Evolutionary conservation across 129 eudicot genomes (phyloP), one percentile per base, ranked within the genome.

Genomic region (Deinandra increscens): DNA sequence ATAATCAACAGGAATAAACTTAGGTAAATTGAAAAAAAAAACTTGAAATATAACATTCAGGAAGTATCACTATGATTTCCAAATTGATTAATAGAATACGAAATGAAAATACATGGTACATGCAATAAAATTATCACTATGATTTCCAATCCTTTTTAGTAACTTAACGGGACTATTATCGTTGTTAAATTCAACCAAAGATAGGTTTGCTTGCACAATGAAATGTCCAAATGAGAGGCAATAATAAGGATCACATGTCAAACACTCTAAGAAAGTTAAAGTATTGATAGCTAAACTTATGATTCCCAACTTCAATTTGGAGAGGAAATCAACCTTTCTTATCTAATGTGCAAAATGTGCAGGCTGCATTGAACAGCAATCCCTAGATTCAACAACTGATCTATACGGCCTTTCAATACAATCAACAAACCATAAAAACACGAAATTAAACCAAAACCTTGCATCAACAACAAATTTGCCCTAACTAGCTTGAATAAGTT

Each of bases 391-490:
- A 72, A 42, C 67, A 75, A 33, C 37, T 55, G 18, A 43, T 54
- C 17, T 60, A 34, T 12, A 72, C 59, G 11, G 12, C 26, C 46
- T 14, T n/a, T 46, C 69, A 72, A 72, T 19, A 45, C 50, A 11
- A 45, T 19, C 59, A 60, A 18, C 49, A 45, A 17, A 61, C 59
- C 54, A 60, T 37, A 45, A 72, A 12, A 72, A 46, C 60, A 36
- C 12, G n/a, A 49, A 37, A 36, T 69, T 7, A 53, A 38, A 6
- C 7, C 50, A 20, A 36, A 37, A 12, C 4, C 3, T 12, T 20
- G 38, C 12, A 69, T 20, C 38, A 38, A 69, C 38, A 38, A 22
- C 4, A 53, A 36, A 50, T 18, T 36, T 69, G 37, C 73, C 38
- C 26, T 50, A 12, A 6, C 9, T 19, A 15, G 4, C 72, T 41